Evolutionary conservation across 2,329 filamentous ascomycete species (phyloP).

Genomic region (Mycocentrospora acerina): DNA sequence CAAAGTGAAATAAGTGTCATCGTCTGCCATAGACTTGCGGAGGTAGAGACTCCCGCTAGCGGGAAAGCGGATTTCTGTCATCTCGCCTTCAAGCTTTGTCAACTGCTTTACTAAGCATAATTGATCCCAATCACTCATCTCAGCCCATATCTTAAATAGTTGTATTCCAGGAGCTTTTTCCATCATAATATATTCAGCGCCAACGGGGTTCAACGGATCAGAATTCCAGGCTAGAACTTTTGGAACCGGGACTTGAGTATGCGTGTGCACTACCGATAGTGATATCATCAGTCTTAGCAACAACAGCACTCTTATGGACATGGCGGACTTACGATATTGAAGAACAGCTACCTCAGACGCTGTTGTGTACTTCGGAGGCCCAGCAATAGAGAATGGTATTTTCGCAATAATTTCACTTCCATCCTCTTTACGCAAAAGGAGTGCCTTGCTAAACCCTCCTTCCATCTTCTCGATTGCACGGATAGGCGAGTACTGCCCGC

Average conservation of each 20-base stretch:
- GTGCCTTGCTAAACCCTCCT: conserved; percentile 35
- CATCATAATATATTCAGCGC: conserved; percentile 42
- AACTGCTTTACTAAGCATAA: conserved; percentile 31
- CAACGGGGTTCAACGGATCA: conserved; percentile 30
- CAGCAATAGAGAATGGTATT: conserved; percentile 33
- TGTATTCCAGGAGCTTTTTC: conserved; percentile 31
- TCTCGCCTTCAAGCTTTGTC: conserved; percentile 21
- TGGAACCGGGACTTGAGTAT: conserved; percentile 25
- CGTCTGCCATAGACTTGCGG: conserved; percentile 9
- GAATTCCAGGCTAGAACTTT: conserved; percentile 30
- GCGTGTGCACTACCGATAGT: conserved; percentile 10
- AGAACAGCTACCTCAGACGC: conserved; percentile 41
- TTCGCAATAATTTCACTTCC: conserved; percentile 17
- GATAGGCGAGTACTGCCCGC: conserved; percentile 20
- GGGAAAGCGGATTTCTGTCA: conserved; percentile 26
- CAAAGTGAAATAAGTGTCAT: conserved; percentile 5
- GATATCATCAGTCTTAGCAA: conserved; percentile 3
- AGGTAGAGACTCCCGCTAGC: conserved; percentile 37
- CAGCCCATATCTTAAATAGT: conserved; percentile 32
- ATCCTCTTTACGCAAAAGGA: conserved; percentile 27
- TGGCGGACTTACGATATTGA: conserved; percentile 9
- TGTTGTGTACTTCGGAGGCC: conserved; percentile 32
- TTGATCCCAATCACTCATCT: conserved; percentile 24
- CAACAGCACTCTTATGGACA: background rate
- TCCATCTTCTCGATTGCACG: conserved; percentile 35